Base-by-base conservation (phyloP, 192 early-diverging fungal genomes). In the Tieghemiomyces parasiticus region DNA sequence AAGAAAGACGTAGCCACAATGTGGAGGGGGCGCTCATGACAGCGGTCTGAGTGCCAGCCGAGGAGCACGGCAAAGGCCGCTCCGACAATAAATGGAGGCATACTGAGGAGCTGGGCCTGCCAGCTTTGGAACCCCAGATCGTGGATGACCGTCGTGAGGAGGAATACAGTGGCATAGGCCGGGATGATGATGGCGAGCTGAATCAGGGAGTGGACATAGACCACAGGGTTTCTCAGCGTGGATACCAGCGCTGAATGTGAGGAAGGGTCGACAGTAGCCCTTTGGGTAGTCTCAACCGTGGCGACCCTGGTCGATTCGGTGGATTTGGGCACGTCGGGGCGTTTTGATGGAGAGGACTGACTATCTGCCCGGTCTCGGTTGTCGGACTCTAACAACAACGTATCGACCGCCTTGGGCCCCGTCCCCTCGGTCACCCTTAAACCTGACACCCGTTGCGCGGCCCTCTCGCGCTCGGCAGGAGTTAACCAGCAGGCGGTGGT, bases 141-240 rank as follows among this genome's bases (percentile, higher is more conserved):
- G 31, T 73, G 70, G 53, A 89, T 76, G 24, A 89, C 85, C 16
- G 79, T 80, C 1, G 86, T 83, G 42, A 89, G 65, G 64, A 85
- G 86, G 25, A 83, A 75, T 46, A 73, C 70, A 44, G 82, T 75
- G 52, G 78, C 79, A 35, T 81, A 84, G 10, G 82, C 61, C 16
- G 83, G 78, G 14, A 77, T 84, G 60, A 77, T 70, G 42, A 74
- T 71, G 16, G 81, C 77, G 52, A 86, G 81, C 58, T 79, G 80
- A 22, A 81, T 77, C 16, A 85, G 46, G 34, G 76, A 72, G 24
- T 76, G 71, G 47, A 81, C 63, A 20, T 78, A 52, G 53, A n/a
- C n/a, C n/a, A n/a, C n/a, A n/a, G n/a, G n/a, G n/a, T n/a, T n/a
- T n/a, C n/a, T n/a, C n/a, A n/a, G n/a, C n/a, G n/a, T n/a, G n/a